A percentile compares a stretch with the other conserved stretches of the same genome.
Conservation (phyloP, 345 rosid genomes). For the Cardiospermum halicacabum region DNA sequence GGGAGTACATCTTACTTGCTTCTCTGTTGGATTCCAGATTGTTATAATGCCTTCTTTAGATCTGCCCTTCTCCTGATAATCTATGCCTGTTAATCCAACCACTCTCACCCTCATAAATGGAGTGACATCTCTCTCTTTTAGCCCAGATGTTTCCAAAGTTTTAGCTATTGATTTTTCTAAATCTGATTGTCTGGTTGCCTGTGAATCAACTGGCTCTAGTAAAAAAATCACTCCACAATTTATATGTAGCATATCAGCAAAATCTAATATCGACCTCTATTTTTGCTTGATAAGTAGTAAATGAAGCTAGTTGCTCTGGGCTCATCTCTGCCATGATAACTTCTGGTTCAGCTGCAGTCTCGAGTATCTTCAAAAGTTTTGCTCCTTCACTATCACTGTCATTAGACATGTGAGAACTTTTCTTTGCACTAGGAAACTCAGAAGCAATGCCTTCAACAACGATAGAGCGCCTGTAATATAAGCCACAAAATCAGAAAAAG, state of each 20-base stretch:
- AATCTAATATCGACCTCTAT: slow-evolving; percentile 53
- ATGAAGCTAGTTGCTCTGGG: slow-evolving; percentile 67
- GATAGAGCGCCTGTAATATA: slow-evolving; percentile 55
- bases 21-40: slow-evolving; percentile 90
- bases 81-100: slow-evolving; percentile 54
- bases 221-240: slow-evolving; percentile 16
- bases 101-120: slow-evolving; percentile 89
- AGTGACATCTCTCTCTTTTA: slow-evolving; percentile 70
- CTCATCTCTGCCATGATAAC: slow-evolving; percentile 93
- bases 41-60: slow-evolving; percentile 74
- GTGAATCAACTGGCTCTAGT: slow-evolving; percentile 20
- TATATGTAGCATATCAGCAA: slow-evolving; percentile 7
- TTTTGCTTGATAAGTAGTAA: slow-evolving; percentile 60
- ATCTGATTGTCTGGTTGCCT: slow-evolving; percentile 62
- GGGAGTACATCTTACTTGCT: slow-evolving; percentile 62
- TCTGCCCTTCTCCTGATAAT: slow-evolving; percentile 26
- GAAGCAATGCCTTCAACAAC: slow-evolving; percentile 64
- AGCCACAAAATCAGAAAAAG: neutral
- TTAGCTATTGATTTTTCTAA: slow-evolving; percentile 61
- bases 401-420: slow-evolving; percentile 34
- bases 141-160: slow-evolving; percentile 67
- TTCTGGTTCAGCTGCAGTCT: slow-evolving; percentile 90
- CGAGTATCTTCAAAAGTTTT: slow-evolving; percentile 59
- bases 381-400: slow-evolving; percentile 86
- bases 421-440: slow-evolving; percentile 48